A percentile compares a stretch with the other conserved stretches of the same genome.
These are phyloP conservation scores for Biscogniauxia mediterranea DNA, from an alignment of 2,329 filamentous ascomycete genomes.

Conservation along the genomic window DNA sequence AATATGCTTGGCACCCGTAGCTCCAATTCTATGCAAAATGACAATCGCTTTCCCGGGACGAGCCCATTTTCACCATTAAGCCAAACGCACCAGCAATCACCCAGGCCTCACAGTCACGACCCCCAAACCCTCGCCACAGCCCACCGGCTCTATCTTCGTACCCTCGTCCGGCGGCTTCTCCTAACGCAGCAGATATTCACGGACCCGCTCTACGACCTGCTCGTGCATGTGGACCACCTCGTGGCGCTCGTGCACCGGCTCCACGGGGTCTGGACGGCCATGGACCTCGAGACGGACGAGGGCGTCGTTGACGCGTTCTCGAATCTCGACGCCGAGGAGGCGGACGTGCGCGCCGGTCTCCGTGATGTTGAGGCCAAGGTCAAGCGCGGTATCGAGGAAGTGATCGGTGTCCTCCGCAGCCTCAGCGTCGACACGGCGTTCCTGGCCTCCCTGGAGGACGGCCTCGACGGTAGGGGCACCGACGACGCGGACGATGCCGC, in stretches of 20 bases:
- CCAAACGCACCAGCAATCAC: slow-evolving; percentile 18
- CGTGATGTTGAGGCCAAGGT: slow-evolving; percentile 62
- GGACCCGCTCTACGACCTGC: slow-evolving; percentile 61
- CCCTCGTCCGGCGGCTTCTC: slow-evolving; percentile 64
- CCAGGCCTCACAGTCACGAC: slow-evolving; percentile 55
- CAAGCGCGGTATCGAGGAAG: slow-evolving; percentile 64
- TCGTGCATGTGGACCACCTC: slow-evolving; percentile 77
- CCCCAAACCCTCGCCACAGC: slow-evolving; percentile 81
- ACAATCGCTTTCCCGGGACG: slow-evolving; percentile 3
- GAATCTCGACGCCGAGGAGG: slow-evolving; percentile 70
- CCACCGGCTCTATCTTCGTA: slow-evolving; percentile 72
- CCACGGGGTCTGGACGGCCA: slow-evolving; percentile 70
- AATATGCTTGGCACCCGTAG: background rate
- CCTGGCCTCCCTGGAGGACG: slow-evolving; percentile 18
- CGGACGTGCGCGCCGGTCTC: slow-evolving; percentile 63
- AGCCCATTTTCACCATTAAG: slow-evolving; percentile 7
- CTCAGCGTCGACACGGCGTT: slow-evolving; percentile 18
- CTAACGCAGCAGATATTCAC: slow-evolving; percentile 65
- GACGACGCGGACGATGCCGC: slow-evolving; percentile 11
- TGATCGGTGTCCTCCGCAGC: slow-evolving; percentile 45
- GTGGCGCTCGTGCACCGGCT: slow-evolving; percentile 74
- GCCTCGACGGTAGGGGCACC: slow-evolving; percentile 14
- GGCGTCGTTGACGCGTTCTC: slow-evolving; percentile 75
- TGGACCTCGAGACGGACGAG: slow-evolving; percentile 79
- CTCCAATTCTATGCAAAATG: slow-evolving; percentile 8